Conservation (phyloP, 345 rosid genomes). For the Populus davidiana region DNA sequence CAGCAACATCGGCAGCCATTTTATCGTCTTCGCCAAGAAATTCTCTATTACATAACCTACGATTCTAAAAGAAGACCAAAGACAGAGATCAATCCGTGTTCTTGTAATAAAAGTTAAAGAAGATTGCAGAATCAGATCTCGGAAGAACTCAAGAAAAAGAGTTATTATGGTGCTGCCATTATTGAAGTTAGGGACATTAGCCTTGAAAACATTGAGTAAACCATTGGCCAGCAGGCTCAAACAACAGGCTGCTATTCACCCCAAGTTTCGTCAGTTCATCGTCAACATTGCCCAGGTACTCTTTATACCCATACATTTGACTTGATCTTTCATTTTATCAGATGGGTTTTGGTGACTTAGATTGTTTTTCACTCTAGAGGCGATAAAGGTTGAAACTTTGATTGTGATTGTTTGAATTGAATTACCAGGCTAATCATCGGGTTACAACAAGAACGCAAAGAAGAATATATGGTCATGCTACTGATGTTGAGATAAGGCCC, state of each 20-base stretch:
- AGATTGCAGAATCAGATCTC: slow-evolving; percentile 7
- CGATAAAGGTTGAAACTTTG: background rate
- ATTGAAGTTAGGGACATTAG: slow-evolving; percentile 69
- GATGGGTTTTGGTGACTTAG: no score
- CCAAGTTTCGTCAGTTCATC: slow-evolving; percentile 67
- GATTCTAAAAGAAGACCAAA: background rate
- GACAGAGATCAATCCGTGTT: no score
- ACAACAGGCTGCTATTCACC: slow-evolving; percentile 74
- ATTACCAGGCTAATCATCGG: slow-evolving; percentile 66
- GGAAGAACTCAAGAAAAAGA: background rate
- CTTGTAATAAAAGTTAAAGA: no score
- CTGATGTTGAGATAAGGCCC: slow-evolving; percentile 83
- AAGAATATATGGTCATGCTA: slow-evolving; percentile 69
- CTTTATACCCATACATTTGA: background rate
- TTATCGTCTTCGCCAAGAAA: slow-evolving; percentile 14
- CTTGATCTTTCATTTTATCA: no score
- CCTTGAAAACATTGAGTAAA: slow-evolving; percentile 65
- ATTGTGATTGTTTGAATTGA: background rate
- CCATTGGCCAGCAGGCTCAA: slow-evolving; percentile 73
- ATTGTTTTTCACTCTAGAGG: no score
- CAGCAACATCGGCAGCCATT: background rate
- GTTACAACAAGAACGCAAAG: slow-evolving; percentile 77
- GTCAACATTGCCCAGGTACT: slow-evolving; percentile 72
- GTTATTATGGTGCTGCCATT: slow-evolving; percentile 62
- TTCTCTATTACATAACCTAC: background rate